These are phyloP conservation scores for Babesia gibsoni DNA, from an alignment of 169 alveolate genomes.

Conservation along the genomic window DNA sequence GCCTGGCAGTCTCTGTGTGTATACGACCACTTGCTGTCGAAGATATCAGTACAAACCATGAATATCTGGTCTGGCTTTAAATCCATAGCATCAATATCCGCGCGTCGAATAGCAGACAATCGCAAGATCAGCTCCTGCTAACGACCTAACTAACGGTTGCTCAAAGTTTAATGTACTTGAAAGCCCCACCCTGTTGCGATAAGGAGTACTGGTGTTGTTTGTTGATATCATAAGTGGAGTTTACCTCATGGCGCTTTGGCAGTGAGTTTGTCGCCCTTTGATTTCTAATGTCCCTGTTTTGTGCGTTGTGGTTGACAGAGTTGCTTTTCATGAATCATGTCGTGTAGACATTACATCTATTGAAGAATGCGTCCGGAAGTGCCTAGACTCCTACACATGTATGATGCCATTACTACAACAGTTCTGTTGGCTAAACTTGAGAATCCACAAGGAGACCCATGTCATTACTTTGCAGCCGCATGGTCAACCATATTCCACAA, in stretches of 20 bases:
- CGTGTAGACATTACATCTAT: slow-evolving; percentile 39
- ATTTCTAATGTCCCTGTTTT: too few species aligned
- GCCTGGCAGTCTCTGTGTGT: slow-evolving; percentile 23
- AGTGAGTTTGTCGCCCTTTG: too few species aligned
- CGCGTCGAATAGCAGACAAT: too few species aligned
- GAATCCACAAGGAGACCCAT: slow-evolving; percentile 58
- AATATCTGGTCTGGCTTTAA: slow-evolving; percentile 20
- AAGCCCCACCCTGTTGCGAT: too few species aligned
- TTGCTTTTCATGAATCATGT: slow-evolving; percentile 5
- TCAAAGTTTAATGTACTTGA: too few species aligned
- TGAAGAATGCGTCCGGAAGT: slow-evolving; percentile 63
- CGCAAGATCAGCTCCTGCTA: too few species aligned
- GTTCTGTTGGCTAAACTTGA: slow-evolving; percentile 68
- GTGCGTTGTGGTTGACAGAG: too few species aligned
- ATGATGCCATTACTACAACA: slow-evolving; percentile 70
- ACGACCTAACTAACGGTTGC: too few species aligned
- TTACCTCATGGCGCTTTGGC: too few species aligned
- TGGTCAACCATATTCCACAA: slow-evolving; percentile 30
- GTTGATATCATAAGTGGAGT: too few species aligned
- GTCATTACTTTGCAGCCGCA: slow-evolving; percentile 53
- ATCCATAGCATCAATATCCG: slow-evolving; percentile 11
- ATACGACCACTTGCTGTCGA: slow-evolving; percentile 5
- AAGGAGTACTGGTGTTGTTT: too few species aligned
- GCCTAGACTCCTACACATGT: slow-evolving; percentile 66
- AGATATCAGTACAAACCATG: slow-evolving; percentile 46